Base-by-base conservation (phyloP, 1,284 basidiomycete species). In the Laetiporus sulphureus region DNA sequence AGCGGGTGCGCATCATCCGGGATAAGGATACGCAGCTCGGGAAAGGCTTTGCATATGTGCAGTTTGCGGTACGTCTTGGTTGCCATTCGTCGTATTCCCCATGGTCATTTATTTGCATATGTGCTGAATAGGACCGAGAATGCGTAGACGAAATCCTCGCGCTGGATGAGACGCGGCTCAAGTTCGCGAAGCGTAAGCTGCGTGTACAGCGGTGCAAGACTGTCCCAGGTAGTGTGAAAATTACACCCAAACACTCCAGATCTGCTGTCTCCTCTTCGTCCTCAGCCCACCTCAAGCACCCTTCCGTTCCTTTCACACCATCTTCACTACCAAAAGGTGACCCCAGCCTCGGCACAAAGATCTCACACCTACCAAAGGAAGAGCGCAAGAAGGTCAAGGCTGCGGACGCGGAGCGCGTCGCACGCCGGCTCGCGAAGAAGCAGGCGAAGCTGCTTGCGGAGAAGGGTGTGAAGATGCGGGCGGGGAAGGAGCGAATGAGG, bases 81-180 rank as follows among this genome's bases (percentile, higher is more conserved):
- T 15, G 29, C 18, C 15, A 16, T 16, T 12, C 12, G 20, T 44
- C 29, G 12, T 16, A 5, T 13, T 21, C 39, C 32, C n/a, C 23
- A 22, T 24, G 23, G 10, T 45, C 38, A 40, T 22, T 20, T 19
- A 36, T 32, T 18, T 44, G 19, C 34, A 42, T 36, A 46, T 46
- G 12, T 6, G 21, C 29, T 22, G 3, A 3, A 29, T 31, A 95
- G 91, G 89, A 94, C 55, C 80, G 82, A 2, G 80, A 83, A 60
- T 91, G 88, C 55, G 89, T 93, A 1, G 93, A 96, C 59, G 91
- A 95, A 64, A 64, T 95, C 29, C 69, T 96, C 23, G 84, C 86
- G 0, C 65, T 95, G 16, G 82, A 89, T 35, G 68, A 74, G 15
- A 64, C 61, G 24, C 85, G 83, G 50, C 78, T 95, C 59, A 90